Percentiles rank a stretch among this genome's conserved stretches.
Conservation (phyloP, 768 basidiomycete genomes). For the Boletus tylopilopsis region DNA sequence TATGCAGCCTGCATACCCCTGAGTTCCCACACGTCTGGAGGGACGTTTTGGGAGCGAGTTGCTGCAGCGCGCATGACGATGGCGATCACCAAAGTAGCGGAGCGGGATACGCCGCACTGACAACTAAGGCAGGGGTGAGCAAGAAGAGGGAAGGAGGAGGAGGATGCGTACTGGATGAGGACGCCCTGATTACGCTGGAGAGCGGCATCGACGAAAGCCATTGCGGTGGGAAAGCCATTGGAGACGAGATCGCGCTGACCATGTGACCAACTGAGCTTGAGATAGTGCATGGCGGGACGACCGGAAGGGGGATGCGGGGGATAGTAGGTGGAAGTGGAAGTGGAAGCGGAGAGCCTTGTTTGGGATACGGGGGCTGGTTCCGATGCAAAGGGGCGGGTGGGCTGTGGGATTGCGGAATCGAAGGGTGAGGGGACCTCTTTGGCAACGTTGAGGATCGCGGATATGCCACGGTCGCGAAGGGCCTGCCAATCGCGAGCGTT, state of each 20-base stretch:
- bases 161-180: slow-evolving; percentile 71
- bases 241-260: slow-evolving; percentile 87
- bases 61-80: slow-evolving; percentile 92
- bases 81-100: slow-evolving; percentile 86
- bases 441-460: slow-evolving; percentile 85
- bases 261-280: slow-evolving; percentile 90
- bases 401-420: slow-evolving; percentile 44
- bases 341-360: slow-evolving; percentile 34
- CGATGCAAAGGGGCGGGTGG: slow-evolving; percentile 61
- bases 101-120: slow-evolving; percentile 91
- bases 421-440: slow-evolving; percentile 84
- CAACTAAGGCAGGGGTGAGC: slow-evolving; percentile 50
- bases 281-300: slow-evolving; percentile 79
- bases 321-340: slow-evolving; percentile 57
- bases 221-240: slow-evolving; percentile 73
- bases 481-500: slow-evolving; percentile 80
- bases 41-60: slow-evolving; percentile 57
- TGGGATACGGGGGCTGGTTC: slow-evolving; percentile 56
- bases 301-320: slow-evolving; percentile 65
- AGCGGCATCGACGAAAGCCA: slow-evolving; percentile 78
- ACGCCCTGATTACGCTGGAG: slow-evolving; percentile 74
- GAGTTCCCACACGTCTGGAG: slow-evolving; percentile 72
- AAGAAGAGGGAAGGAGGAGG: slow-evolving; percentile 7
- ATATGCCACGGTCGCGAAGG: slow-evolving; percentile 69
- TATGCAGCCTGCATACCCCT: slow-evolving; percentile 91